Conservation (phyloP, 768 basidiomycete genomes). For the Pleurotus salmoneostramineus region DNA sequence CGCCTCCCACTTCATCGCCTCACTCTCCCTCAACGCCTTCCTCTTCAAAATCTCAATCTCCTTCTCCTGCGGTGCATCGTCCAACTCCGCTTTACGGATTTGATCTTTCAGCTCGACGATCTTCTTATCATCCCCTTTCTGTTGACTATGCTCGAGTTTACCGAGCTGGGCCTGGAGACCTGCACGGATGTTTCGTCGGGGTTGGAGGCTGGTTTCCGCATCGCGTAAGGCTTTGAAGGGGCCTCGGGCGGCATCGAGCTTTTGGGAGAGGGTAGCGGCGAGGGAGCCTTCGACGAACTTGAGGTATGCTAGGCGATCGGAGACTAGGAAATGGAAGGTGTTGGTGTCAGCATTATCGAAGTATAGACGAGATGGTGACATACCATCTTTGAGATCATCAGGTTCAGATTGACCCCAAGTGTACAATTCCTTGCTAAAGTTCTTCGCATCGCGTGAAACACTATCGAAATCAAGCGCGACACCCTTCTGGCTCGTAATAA, state of each 20-base stretch:
- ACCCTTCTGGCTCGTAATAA: slow-evolving; percentile 77
- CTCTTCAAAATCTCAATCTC: slow-evolving; percentile 72
- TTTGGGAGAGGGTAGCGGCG: slow-evolving; percentile 52
- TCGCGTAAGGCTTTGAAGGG: slow-evolving; percentile 72
- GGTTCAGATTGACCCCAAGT: slow-evolving; percentile 75
- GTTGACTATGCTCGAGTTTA: slow-evolving; percentile 63
- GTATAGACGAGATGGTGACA: slow-evolving; percentile 14
- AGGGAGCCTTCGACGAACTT: slow-evolving; percentile 76
- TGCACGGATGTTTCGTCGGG: slow-evolving; percentile 59
- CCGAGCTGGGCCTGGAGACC: slow-evolving; percentile 57
- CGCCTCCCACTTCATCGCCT: slow-evolving; percentile 76
- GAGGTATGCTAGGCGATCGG: slow-evolving; percentile 78
- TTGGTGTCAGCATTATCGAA: slow-evolving; percentile 5
- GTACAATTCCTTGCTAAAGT: slow-evolving; percentile 81
- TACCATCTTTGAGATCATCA: slow-evolving; percentile 76
- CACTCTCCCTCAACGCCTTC: slow-evolving; percentile 73
- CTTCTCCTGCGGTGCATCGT: slow-evolving; percentile 63
- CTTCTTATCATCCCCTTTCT: slow-evolving; percentile 62
- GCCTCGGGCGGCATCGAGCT: slow-evolving; percentile 59
- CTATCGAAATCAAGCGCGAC: slow-evolving; percentile 72
- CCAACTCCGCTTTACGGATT: slow-evolving; percentile 58
- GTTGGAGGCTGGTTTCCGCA: slow-evolving; percentile 58
- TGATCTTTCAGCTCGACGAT: slow-evolving; percentile 68
- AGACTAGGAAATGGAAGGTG: slow-evolving; percentile 37
- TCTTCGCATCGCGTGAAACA: slow-evolving; percentile 60